Evolutionary conservation across 371 early-diverging fungal species (phyloP), one percentile per base, ranked within the genome.

Genomic region (Rhizopus microsporus): DNA sequence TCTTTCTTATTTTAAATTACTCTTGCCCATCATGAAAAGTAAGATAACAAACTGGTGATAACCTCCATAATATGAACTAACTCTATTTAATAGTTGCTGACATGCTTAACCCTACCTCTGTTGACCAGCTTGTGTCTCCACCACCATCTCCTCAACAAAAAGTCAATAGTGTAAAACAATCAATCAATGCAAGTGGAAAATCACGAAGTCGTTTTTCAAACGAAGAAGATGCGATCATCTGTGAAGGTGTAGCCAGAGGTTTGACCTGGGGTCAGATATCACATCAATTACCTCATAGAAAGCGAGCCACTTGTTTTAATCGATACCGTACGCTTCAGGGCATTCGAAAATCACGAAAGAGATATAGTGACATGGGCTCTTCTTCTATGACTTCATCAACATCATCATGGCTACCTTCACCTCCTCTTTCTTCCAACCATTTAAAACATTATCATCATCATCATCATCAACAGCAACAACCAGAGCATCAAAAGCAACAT

Each of bases 211-310:
- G 79, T 43, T 78, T 78, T 44, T 78, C 79, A 4, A 67, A 73
- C 31, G 39, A 68, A 4, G 79, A 78, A 57, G 79, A 78, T 54
- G 62, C 74, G 3, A 73, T 78, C 33, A 78, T 78, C 23, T 75
- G 79, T 47, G 71, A 78, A 48, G 79, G 79, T 46, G 79, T 78
- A 10, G 74, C 74, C 15, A 69, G 66, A 60, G 76, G 76, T 15
- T 55, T 78, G 35, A 75, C 79, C 9, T 78, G 79, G 79, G 79
- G 79, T 6, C 76, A 78, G 57, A 78, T 78, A 32, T 78, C 79
- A 23, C 65, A 71, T 10, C 76, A 74, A 54, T 54, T 78, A n/a
- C 79, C 79, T 39, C 79, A 78, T 50, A 72, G 79, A 31, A 78
- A 78, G 55, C 74, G 79, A 46, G 79, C 79, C 15, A 78, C 79